Evolutionary conservation across 306 rosid genomes (phyloP).

Genomic region (Pueraria montana): DNA sequence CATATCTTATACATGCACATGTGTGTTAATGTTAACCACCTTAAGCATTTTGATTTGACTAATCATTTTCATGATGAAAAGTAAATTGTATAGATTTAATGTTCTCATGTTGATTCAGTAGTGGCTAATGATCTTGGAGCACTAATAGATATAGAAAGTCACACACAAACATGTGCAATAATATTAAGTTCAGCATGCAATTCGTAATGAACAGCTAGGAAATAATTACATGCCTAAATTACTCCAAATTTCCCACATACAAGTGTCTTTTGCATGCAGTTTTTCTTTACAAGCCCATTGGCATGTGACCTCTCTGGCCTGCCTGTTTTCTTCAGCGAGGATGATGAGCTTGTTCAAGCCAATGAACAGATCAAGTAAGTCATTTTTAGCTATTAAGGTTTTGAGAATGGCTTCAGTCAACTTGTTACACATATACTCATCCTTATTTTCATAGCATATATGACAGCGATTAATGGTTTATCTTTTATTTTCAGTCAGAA

Average conservation of each 20-base stretch:
- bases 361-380: constrained; percentile 79
- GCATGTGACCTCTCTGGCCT: constrained; percentile 81
- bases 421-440: constrained; percentile 7
- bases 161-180: not conserved
- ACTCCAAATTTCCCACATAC: constrained; percentile 23
- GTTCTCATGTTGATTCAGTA: not conserved
- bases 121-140: constrained; percentile 2
- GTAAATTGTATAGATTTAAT: constrained; percentile 1
- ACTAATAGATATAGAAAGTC: constrained; percentile 1
- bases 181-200: constrained; percentile 25
- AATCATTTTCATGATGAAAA: constrained; percentile 1
- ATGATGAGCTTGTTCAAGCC: constrained; percentile 60
- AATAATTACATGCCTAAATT: constrained; percentile 29
- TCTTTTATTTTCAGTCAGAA: constrained; percentile 11
- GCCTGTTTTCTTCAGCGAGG: constrained; percentile 62
- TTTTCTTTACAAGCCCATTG: constrained; percentile 82
- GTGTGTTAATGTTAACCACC: not conserved
- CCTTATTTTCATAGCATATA: not conserved
- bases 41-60: not conserved
- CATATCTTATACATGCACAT: not conserved
- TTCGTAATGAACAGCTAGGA: constrained; percentile 14
- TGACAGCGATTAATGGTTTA: constrained; percentile 10
- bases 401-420: constrained; percentile 16
- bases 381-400: constrained; percentile 23
- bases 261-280: constrained; percentile 61